Base-by-base conservation (phyloP, 805 yeast genomes). In the Metschnikowia picachoensis region DNA sequence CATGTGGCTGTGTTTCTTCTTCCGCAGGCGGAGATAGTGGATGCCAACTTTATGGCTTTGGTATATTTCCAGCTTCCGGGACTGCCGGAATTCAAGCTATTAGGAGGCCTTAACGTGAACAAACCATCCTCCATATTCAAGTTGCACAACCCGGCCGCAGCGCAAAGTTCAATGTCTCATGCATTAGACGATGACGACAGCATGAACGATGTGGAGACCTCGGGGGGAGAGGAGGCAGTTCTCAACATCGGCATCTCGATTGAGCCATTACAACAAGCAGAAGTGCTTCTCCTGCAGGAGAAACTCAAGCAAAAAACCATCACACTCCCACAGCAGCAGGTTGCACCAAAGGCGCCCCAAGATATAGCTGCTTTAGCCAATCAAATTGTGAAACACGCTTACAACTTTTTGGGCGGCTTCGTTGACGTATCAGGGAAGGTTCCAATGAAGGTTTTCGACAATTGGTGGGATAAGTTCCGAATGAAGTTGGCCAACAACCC, bases 391-490 rank as follows among this genome's bases (percentile, higher is more conserved):
- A 83, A 83, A 33, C 89, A 94, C 64, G 97, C 97, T 1, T 94
- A 92, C 67, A 91, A 94, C 61, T 94, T 79, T 61, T 66, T 92
- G 40, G 82, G 95, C 2, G 87, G 97, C n/a, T 92, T 91, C 61
- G 77, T 89, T 8, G 96, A 89, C 59, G 62, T 70, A 5, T 72
- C 78, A 17, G 95, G 96, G 2, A 87, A 82, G 55, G 97, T 92
- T 3, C 85, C 91, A 3, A 87, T 92, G 60, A 87, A 84, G 59
- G 85, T 82, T 36, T 92, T 92, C 58, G 95, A 92, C 61, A 84
- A 78, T 35, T 92, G 99, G 99, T 88, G 99, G 99, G 83, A 77
- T 53, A 91, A 89, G 65, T 92, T 94, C 67, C 87, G 79, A 62
- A 66, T 78, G 7, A 83, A 85, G 59, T 58, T 94, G 48, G 75